Conservation (phyloP, 805 yeast genomes). For the Scheffersomyces coipomensis region DNA sequence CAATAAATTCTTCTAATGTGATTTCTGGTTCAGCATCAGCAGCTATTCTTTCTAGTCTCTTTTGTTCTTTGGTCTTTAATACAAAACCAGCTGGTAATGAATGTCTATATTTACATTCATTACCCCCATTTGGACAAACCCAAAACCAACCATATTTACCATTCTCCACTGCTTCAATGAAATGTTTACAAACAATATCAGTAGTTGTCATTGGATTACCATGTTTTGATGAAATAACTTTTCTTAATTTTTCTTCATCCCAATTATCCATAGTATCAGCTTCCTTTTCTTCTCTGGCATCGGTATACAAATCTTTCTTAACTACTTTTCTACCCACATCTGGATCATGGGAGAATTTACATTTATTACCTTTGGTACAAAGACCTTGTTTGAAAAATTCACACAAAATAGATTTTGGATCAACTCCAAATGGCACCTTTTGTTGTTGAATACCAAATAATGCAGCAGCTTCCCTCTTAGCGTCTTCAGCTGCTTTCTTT, state of each 20-base stretch:
- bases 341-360: slow-evolving; percentile 92
- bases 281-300: slow-evolving; percentile 71
- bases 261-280: slow-evolving; percentile 91
- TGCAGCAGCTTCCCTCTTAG: slow-evolving; percentile 82
- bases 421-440: slow-evolving; percentile 94
- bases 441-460: slow-evolving; percentile 71
- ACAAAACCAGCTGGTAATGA: slow-evolving; percentile 96
- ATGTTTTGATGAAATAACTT: slow-evolving; percentile 85
- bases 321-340: slow-evolving; percentile 81
- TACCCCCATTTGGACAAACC: slow-evolving; percentile 94
- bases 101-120: slow-evolving; percentile 90
- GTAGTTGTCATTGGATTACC: slow-evolving; percentile 95
- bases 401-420: slow-evolving; percentile 92
- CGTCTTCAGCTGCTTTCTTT: slow-evolving; percentile 88
- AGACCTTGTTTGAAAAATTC: slow-evolving; percentile 82
- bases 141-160: slow-evolving; percentile 99
- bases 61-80: slow-evolving; percentile 94
- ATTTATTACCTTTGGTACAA: slow-evolving; percentile 79
- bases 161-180: slow-evolving; percentile 95
- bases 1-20: slow-evolving; percentile 93
- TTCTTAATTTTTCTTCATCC: slow-evolving; percentile 94
- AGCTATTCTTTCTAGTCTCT: slow-evolving; percentile 82
- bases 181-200: slow-evolving; percentile 88
- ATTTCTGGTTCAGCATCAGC: slow-evolving; percentile 83
- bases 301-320: slow-evolving; percentile 91